phyloP scores from a whole-genome alignment of 345 rosid species.

The Geranium brycei region DNA sequence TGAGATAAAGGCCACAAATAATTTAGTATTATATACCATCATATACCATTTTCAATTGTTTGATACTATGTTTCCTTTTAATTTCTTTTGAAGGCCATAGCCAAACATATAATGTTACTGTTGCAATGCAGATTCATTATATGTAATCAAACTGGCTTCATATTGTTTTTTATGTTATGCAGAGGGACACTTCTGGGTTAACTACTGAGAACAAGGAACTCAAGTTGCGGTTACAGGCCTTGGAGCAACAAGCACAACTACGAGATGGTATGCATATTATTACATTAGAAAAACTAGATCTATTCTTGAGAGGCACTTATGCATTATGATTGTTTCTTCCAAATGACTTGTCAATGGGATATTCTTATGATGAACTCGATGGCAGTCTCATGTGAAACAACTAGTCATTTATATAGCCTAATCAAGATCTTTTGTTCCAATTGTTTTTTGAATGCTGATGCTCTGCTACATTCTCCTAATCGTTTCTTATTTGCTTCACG shows the following conservation, averaged over 20 bases:
- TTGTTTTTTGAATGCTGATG: background rate
- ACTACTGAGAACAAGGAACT: conserved; percentile 60
- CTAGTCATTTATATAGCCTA: background rate
- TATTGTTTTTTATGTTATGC: conserved; percentile 10
- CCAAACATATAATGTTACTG: no score
- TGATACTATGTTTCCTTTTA: no score
- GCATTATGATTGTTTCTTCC: background rate
- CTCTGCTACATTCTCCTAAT: background rate
- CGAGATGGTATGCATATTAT: conserved; percentile 39
- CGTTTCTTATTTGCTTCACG: conserved; percentile 6
- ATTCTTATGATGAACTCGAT: no score
- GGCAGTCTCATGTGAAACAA: background rate
- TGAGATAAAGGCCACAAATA: no score
- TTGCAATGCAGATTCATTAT: background rate
- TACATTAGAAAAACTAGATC: background rate
- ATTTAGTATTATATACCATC: no score
- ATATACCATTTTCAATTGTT: no score
- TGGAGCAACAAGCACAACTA: conserved; percentile 68
- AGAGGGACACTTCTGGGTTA: conserved; percentile 59
- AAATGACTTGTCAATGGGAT: background rate
- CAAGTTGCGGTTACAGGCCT: conserved; percentile 55
- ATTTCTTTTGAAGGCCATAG: no score
- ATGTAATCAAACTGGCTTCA: background rate
- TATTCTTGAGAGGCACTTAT: background rate
- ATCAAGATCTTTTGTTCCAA: background rate